Base-by-base conservation (phyloP, 2,329 filamentous ascomycete genomes). In the Apiospora malaysiana region DNA sequence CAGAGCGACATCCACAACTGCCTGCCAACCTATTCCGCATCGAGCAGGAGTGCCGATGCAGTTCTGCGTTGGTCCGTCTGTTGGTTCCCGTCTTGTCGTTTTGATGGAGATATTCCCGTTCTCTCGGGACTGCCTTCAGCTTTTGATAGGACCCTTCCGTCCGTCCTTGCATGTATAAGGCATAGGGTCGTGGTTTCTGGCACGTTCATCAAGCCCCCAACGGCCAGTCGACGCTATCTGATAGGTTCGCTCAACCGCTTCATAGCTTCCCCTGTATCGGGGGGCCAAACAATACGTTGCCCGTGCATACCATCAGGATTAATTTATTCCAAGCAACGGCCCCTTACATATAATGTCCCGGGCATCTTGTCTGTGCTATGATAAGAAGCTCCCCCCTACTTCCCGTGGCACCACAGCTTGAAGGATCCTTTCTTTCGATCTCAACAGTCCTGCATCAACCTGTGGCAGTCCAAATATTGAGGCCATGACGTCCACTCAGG, bases 1-100 rank as follows among this genome's bases (percentile, higher is more conserved):
- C 37, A 21, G 27, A 59, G 40, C 56, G 56, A 3, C 18, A 9
- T 4, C 27, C 56, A 27, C 56, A 40, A 40, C 32, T 40, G 32
- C 9, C 9, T 21, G 27, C 32, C 56, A n/a, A 63, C 40, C 56
- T 32, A 40, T 23, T 18, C 56, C 56, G 18, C 32, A 63, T 63
- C 27, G 18, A 63, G 56, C 18, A 63, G 27, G 37, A n/a, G 37
- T 40, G 56, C 56, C 56, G 56, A 63, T 63, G 56, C 56, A 63
- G 32, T 63, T 40, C 32, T 63, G 56, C 56, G 56, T 21, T 63
- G 56, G 56, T 63, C 10, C n/a, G 12, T 40, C 56, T 12, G 27
- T n/a, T 63, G 32, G 21, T 40, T 23, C 2, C 27, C 56, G 51
- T 9, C 51, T 37, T 32, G 51, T 59, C 51, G 25, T 18, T 32